phyloP scores from a whole-genome alignment of 305 asterid species.

The Caryopteris hybrid region DNA sequence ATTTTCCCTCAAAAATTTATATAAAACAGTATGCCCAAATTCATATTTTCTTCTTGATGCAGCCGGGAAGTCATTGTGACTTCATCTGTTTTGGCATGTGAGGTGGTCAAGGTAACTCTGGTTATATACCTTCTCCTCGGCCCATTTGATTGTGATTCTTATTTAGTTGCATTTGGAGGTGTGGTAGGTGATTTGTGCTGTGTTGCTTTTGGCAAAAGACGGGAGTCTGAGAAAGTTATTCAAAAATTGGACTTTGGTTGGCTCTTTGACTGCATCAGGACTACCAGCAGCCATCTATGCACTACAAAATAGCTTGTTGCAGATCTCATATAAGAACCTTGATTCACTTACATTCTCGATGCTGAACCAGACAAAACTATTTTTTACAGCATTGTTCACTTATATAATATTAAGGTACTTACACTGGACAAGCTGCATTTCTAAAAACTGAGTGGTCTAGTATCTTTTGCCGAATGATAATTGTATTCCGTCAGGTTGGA shows the following conservation, averaged over 20 bases:
- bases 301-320: constrained; percentile 91
- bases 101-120: constrained; percentile 69
- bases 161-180: constrained; percentile 18
- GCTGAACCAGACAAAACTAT: constrained; percentile 92
- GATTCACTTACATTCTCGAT: constrained; percentile 97
- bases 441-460: neutral
- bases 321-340: constrained; percentile 84
- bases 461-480: constrained; percentile 8
- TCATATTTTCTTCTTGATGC: constrained; percentile 37
- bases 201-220: constrained; percentile 70
- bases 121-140: constrained; percentile 9
- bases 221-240: constrained; percentile 64
- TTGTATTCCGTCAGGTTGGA: constrained; percentile 9
- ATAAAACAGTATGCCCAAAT: neutral
- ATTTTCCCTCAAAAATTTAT: neutral
- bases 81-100: constrained; percentile 85
- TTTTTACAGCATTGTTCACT: constrained; percentile 90
- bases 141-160: constrained; percentile 10
- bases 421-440: neutral
- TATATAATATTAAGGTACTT: constrained; percentile 76
- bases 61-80: constrained; percentile 92
- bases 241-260: constrained; percentile 79
- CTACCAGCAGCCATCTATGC: constrained; percentile 97
- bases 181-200: constrained; percentile 76
- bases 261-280: constrained; percentile 91